phyloP scores from a whole-genome alignment of 495 filamentous ascomycete genomes.

The Annulohypoxylon maeteangense region DNA sequence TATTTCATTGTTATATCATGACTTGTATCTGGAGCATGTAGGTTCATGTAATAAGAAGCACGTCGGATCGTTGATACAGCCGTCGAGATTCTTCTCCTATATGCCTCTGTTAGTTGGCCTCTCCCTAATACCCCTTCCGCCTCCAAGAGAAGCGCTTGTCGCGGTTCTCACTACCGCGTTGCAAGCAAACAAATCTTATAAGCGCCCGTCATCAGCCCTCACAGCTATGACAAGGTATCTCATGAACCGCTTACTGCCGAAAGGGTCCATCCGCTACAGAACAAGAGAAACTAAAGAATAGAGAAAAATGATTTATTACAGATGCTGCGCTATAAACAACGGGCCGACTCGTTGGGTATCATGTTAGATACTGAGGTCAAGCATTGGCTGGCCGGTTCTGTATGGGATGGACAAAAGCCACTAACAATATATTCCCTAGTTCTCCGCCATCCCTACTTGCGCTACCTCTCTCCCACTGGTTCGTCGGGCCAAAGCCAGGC shows the following conservation, averaged over 20 bases:
- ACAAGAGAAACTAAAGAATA: neutral
- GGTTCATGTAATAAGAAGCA: neutral
- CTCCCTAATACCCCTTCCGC: neutral
- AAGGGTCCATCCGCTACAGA: conserved; percentile 15
- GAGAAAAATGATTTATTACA: neutral
- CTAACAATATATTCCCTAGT: neutral
- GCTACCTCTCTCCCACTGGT: neutral
- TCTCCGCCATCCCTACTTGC: neutral
- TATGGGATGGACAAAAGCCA: neutral
- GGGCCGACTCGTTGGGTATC: neutral
- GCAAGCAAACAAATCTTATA: neutral
- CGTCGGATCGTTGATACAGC: neutral
- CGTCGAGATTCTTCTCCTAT: no score
- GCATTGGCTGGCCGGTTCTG: neutral
- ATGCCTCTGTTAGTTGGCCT: neutral
- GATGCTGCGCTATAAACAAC: neutral
- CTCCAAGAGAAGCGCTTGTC: neutral
- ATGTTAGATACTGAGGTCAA: neutral
- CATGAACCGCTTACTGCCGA: conserved; percentile 13
- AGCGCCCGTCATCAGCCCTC: neutral
- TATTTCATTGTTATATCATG: neutral
- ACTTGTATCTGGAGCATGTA: neutral
- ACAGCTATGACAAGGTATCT: neutral
- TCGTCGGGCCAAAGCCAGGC: neutral
- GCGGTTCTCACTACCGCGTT: neutral